Percentiles rank a stretch among this genome's conserved stretches.
phyloP scores from a whole-genome alignment of 2,329 filamentous ascomycete genomes.

The Xylariaceae sp. region DNA sequence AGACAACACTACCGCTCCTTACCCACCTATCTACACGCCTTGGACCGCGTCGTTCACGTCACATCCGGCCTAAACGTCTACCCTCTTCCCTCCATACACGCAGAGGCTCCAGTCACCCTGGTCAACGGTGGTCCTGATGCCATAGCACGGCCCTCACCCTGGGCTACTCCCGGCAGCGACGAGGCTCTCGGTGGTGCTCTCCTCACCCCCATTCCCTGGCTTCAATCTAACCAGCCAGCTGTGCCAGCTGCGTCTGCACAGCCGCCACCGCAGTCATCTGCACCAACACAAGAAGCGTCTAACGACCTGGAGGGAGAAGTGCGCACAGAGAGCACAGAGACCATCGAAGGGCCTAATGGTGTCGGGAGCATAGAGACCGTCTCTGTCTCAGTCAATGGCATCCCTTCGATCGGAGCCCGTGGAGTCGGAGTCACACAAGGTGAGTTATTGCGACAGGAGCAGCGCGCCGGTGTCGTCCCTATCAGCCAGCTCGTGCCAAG shows the following conservation, averaged over 20 bases:
- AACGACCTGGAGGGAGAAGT: slow-evolving; percentile 55
- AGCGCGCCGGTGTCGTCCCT: slow-evolving; percentile 75
- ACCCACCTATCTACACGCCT: slow-evolving; percentile 80
- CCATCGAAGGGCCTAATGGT: slow-evolving; percentile 76
- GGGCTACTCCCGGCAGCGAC: slow-evolving; percentile 66
- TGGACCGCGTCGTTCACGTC: slow-evolving; percentile 87
- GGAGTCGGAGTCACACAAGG: slow-evolving; percentile 70
- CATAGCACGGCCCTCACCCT: slow-evolving; percentile 35
- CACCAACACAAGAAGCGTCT: slow-evolving; percentile 24
- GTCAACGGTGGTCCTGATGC: slow-evolving; percentile 59
- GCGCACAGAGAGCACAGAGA: slow-evolving; percentile 71
- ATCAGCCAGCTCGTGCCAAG: slow-evolving; percentile 54
- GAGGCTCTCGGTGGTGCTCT: slow-evolving; percentile 86
- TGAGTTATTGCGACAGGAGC: slow-evolving; percentile 80
- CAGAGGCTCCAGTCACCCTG: slow-evolving; percentile 51
- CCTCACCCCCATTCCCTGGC: slow-evolving; percentile 91
- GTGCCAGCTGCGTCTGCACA: slow-evolving; percentile 19
- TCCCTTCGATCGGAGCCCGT: slow-evolving; percentile 49
- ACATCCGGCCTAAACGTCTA: slow-evolving; percentile 78
- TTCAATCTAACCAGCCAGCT: slow-evolving; percentile 41
- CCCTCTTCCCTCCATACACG: slow-evolving; percentile 68
- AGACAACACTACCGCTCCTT: slow-evolving; percentile 76
- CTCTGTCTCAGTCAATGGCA: slow-evolving; percentile 68
- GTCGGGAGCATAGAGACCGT: slow-evolving; percentile 78
- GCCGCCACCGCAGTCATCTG: slow-evolving; percentile 18